Percentiles rank a stretch among this genome's conserved stretches.
Conservation (phyloP, 164 flowering plant genomes). For the Berberis thunbergii region DNA sequence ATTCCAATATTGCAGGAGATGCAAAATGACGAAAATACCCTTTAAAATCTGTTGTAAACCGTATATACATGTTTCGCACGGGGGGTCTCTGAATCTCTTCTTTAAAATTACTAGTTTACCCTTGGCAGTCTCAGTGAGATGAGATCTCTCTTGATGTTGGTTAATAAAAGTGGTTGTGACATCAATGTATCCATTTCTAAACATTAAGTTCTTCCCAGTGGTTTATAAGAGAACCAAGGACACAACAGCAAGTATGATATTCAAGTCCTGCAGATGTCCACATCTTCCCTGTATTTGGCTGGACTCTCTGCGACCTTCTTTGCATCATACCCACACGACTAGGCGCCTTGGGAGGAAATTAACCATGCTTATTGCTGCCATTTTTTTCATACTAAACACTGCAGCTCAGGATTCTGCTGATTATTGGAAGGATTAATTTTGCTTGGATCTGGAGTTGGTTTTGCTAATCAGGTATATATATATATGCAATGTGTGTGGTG, state of each 20-base stretch:
- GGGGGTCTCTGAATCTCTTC: too few species aligned
- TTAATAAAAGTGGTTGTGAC: slow-evolving; percentile 76
- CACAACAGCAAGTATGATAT: slow-evolving; percentile 66
- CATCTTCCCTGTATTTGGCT: slow-evolving; percentile 88
- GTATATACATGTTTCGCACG: too few species aligned
- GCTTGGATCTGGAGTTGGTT: slow-evolving; percentile 85
- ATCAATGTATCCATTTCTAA: slow-evolving; percentile 61
- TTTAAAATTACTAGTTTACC: too few species aligned
- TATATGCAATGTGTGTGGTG: too few species aligned
- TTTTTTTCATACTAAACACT: slow-evolving; percentile 62
- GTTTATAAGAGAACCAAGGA: slow-evolving; percentile 35
- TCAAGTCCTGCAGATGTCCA: slow-evolving; percentile 77
- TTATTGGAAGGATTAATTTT: slow-evolving; percentile 62
- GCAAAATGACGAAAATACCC: too few species aligned
- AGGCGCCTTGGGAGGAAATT: slow-evolving; percentile 53
- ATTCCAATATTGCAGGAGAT: too few species aligned
- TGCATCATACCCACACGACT: slow-evolving; percentile 71
- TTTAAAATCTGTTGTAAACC: too few species aligned
- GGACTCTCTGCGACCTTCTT: slow-evolving; percentile 72
- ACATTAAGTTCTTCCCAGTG: slow-evolving; percentile 64
- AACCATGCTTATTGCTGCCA: slow-evolving; percentile 82
- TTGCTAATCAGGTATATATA: too few species aligned
- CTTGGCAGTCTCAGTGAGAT: too few species aligned
- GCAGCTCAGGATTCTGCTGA: slow-evolving; percentile 83
- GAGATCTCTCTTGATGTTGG: too few species aligned